Conservation (phyloP, 768 basidiomycete species). For the Hygrophorus russula region DNA sequence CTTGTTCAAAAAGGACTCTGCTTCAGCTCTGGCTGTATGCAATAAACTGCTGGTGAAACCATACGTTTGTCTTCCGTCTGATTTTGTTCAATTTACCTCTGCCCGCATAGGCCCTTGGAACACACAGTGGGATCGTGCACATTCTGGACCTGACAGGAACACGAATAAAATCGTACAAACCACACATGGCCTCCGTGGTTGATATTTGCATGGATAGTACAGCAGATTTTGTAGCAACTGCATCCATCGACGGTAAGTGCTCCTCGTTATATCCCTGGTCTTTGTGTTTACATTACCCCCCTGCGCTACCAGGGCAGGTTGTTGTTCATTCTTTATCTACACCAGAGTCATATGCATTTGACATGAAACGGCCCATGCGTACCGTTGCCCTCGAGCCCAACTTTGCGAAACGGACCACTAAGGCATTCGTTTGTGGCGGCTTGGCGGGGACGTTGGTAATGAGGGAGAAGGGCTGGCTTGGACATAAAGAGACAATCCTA, state of each 20-base stretch:
- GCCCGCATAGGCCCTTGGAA: conserved; percentile 66
- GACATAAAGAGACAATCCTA: conserved; percentile 80
- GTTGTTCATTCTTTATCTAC: conserved; percentile 75
- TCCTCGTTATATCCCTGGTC: not conserved
- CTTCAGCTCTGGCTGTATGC: conserved; percentile 70
- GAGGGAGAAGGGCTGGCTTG: conserved; percentile 93
- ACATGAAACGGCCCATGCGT: conserved; percentile 88
- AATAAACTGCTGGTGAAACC: conserved; percentile 65
- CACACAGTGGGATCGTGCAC: conserved; percentile 88
- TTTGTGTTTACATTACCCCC: conserved; percentile 8
- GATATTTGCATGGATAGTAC: conserved; percentile 80
- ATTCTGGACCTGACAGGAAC: conserved; percentile 70
- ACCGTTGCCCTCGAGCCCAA: conserved; percentile 85
- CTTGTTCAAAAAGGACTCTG: conserved; percentile 81
- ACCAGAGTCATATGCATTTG: conserved; percentile 73
- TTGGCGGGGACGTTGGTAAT: conserved; percentile 80
- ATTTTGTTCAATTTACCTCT: conserved; percentile 7
- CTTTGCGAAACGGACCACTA: conserved; percentile 67
- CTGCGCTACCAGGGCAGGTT: conserved; percentile 62
- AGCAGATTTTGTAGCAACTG: conserved; percentile 83
- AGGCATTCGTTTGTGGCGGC: conserved; percentile 85
- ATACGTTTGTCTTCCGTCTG: conserved; percentile 9
- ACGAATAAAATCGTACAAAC: conserved; percentile 82
- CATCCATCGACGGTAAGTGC: conserved; percentile 81
- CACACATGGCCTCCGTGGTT: conserved; percentile 78